Evolutionary conservation across 768 basidiomycete genomes (phyloP).

Genomic region (Hypsizygus marmoreus): DNA sequence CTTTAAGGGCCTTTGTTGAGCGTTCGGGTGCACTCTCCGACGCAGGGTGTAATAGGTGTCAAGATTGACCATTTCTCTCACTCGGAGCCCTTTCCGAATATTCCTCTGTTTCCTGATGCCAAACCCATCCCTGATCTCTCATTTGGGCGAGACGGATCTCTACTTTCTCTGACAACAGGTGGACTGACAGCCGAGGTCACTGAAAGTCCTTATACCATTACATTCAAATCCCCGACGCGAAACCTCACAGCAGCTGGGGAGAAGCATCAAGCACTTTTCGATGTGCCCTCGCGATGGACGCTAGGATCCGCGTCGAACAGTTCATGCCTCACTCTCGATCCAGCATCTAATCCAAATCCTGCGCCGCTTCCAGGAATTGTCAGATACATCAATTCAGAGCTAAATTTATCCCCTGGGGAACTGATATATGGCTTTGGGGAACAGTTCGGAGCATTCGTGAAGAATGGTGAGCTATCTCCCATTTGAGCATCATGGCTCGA

Average conservation of each 20-base stretch:
- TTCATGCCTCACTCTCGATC: constrained; percentile 57
- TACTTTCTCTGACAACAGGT: constrained; percentile 42
- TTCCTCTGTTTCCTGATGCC: constrained; percentile 65
- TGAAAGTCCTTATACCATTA: constrained; percentile 60
- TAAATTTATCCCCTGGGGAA: constrained; percentile 70
- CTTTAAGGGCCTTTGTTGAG: constrained; percentile 49
- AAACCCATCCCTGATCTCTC: constrained; percentile 46
- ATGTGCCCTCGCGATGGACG: constrained; percentile 60
- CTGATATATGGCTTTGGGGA: constrained; percentile 76
- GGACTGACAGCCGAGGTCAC: constrained; percentile 57
- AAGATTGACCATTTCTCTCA: constrained; percentile 57
- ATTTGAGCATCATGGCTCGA: constrained; percentile 16
- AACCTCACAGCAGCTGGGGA: constrained; percentile 51
- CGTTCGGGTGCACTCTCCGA: constrained; percentile 55
- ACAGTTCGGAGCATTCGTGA: constrained; percentile 73
- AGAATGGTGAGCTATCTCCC: constrained; percentile 58
- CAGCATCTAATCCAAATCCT: constrained; percentile 59
- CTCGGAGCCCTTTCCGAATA: constrained; percentile 43
- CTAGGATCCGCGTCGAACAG: constrained; percentile 49
- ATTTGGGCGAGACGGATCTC: constrained; percentile 33
- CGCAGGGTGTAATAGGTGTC: constrained; percentile 56
- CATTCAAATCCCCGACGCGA: constrained; percentile 54
- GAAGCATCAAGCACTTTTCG: constrained; percentile 56
- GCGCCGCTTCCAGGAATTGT: constrained; percentile 40
- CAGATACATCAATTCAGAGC: constrained; percentile 57